A percentile compares a stretch with the other conserved stretches of the same genome.
Conservation (phyloP, 495 filamentous ascomycete genomes). For the Penicillium samsonianum region DNA sequence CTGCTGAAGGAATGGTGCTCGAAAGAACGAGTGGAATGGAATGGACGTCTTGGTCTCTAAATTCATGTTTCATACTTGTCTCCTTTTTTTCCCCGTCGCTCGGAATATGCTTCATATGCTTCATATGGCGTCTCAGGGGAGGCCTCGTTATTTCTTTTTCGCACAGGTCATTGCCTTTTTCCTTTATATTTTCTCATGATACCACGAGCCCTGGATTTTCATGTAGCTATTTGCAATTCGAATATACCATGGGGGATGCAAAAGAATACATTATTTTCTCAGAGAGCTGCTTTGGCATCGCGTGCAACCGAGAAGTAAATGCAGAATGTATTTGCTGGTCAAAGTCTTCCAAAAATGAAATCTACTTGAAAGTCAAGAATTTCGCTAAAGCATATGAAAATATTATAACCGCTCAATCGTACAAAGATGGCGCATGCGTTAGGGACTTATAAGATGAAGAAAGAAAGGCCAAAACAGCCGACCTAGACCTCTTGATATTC, state of each 20-base stretch:
- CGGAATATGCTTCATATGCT: not conserved
- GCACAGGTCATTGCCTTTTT: conserved; percentile 1
- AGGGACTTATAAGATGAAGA: conserved; percentile 2
- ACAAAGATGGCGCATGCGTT: conserved; percentile 5
- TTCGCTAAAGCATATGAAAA: conserved; percentile 3
- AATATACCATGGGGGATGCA: conserved; percentile 25
- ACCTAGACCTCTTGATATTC: conserved; percentile 26
- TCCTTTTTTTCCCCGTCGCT: not conserved
- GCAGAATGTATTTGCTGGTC: not conserved
- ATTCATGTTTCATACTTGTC: conserved; percentile 3
- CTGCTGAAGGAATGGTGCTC: conserved; percentile 50
- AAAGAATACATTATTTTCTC: conserved; percentile 5
- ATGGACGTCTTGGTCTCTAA: conserved; percentile 37
- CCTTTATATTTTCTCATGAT: conserved; percentile 34
- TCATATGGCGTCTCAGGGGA: not conserved
- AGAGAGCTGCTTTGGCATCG: not conserved
- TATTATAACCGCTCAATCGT: conserved; percentile 14
- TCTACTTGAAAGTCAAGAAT: not conserved
- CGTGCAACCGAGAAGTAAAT: not conserved
- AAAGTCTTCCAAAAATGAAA: not conserved
- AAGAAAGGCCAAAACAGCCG: not conserved
- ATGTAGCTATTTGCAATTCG: conserved; percentile 25
- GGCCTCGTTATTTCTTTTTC: conserved; percentile 6
- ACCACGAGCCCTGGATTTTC: conserved; percentile 39
- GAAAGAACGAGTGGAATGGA: conserved; percentile 47